Evolutionary conservation across 2,329 filamentous ascomycete species (phyloP).

Genomic region (Talaromyces rugulosus): DNA sequence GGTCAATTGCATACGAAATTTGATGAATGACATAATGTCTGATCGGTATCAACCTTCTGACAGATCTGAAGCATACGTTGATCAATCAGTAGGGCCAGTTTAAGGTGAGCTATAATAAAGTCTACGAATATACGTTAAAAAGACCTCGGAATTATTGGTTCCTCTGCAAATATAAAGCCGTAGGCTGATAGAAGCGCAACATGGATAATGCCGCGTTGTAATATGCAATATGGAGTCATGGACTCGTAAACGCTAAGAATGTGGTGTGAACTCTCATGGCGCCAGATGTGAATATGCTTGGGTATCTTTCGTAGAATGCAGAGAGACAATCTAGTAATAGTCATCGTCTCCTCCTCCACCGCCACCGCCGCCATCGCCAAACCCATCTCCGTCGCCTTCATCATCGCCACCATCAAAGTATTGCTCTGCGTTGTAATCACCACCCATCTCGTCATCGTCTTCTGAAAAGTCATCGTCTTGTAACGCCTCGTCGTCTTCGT

Average conservation of each 20-base stretch:
- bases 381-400: conserved; percentile 52
- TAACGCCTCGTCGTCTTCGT: conserved; percentile 49
- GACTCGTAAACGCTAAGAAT: not conserved
- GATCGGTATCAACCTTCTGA: not conserved
- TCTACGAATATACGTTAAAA: not conserved
- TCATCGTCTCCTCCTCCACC: conserved; percentile 50
- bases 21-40: not conserved
- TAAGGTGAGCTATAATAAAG: not conserved
- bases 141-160: not conserved
- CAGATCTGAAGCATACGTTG: too few species aligned
- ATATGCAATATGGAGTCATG: not conserved
- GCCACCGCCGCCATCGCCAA: conserved; percentile 51
- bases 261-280: not conserved
- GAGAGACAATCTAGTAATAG: conserved; percentile 26
- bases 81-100: not conserved
- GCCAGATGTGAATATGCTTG: conserved; percentile 3
- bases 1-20: not conserved
- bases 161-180: not conserved
- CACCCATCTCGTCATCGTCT: conserved; percentile 56
- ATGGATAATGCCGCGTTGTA: not conserved
- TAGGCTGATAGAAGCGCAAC: not conserved
- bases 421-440: conserved; percentile 62
- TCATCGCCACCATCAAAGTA: conserved; percentile 60
- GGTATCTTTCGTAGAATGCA: conserved; percentile 8
- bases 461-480: conserved; percentile 58